Evolutionary conservation across 139 green algal species (phyloP), one percentile per base, ranked within the genome.

Genomic region (Chlorella sp.): DNA sequence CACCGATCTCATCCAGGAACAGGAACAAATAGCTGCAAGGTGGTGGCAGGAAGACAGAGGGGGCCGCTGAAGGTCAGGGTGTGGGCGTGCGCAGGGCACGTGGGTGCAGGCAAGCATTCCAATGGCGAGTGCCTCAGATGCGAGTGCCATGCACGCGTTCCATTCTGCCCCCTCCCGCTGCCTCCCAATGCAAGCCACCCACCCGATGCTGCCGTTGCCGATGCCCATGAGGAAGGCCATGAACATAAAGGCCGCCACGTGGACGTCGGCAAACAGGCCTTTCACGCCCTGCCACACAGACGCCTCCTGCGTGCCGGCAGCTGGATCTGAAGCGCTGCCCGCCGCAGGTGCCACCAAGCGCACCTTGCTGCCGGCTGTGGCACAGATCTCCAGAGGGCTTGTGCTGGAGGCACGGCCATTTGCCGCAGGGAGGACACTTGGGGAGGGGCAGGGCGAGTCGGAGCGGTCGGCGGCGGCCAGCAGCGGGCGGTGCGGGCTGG

Each of bases 1-100:
- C 67, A 73, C 79, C 85, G 8, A 89, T 32, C 20, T 89, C 85
- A 20, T 73, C 51, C 32, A 89, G 80, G 40, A 73, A 85, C 16
- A 89, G 78, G 68, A 89, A 89, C 1, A 89, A 76, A 56, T 83
- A 89, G 43, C 72, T 78, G 72, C 43, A 46, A 2, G 38, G 40
- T 16, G 36, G 36, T n/a, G 28, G 41, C 46, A 54, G 34, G 40
- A 1, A 9, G 32, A 13, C 20, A 1, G 70, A 3, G 6, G 40
- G 22, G 40, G 70, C 41, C 1, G 30, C 36, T 24, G 20, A 58
- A 38, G 14, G 34, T 17, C 7, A 51, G 40, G 38, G 65, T 73
- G 5, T 5, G 20, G 32, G n/a, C 24, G 24, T 40, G 62, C 24
- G 11, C 38, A 40, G 28, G 40, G 28, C 5, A 36, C 24, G 46